phyloP scores from a whole-genome alignment of 2,329 filamentous ascomycete species.

The Ophiocordyceps camponoti-saundersi region DNA sequence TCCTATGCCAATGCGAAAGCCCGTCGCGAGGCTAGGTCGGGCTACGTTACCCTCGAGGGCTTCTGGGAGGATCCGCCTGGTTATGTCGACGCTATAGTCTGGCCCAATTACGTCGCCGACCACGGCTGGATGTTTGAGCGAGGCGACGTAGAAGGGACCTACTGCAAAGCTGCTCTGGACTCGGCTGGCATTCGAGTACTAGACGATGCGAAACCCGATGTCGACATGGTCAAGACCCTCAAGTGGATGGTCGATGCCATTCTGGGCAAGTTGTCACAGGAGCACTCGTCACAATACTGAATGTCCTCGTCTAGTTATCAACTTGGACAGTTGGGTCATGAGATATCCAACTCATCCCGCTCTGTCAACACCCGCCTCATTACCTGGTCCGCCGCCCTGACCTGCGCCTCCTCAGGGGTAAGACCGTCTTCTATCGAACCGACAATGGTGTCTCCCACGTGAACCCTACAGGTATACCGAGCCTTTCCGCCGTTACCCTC shows the following conservation, averaged over 20 bases:
- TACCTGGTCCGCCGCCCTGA: conserved; percentile 36
- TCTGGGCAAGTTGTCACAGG: conserved; percentile 29
- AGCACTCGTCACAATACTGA: conserved; percentile 1
- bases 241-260: conserved; percentile 52
- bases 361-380: conserved; percentile 9
- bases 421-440: conserved; percentile 27
- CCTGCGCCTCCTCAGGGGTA: conserved; percentile 33
- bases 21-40: conserved; percentile 50
- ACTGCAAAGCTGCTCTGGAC: conserved; percentile 27
- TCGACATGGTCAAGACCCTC: conserved; percentile 44
- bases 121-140: conserved; percentile 66
- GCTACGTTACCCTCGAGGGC: conserved; percentile 69
- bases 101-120: conserved; percentile 79
- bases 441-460: conserved; percentile 28
- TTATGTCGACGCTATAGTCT: conserved; percentile 88
- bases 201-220: conserved; percentile 25
- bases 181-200: conserved; percentile 31
- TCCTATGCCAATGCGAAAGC: conserved; percentile 45
- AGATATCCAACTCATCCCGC: not conserved
- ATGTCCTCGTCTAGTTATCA: not conserved
- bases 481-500: conserved; percentile 7
- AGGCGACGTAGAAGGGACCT: conserved; percentile 45
- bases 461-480: conserved; percentile 27
- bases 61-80: conserved; percentile 93
- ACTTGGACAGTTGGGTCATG: not conserved